Conservation (phyloP, 805 yeast genomes). For the Nakazawaea holstii region DNA sequence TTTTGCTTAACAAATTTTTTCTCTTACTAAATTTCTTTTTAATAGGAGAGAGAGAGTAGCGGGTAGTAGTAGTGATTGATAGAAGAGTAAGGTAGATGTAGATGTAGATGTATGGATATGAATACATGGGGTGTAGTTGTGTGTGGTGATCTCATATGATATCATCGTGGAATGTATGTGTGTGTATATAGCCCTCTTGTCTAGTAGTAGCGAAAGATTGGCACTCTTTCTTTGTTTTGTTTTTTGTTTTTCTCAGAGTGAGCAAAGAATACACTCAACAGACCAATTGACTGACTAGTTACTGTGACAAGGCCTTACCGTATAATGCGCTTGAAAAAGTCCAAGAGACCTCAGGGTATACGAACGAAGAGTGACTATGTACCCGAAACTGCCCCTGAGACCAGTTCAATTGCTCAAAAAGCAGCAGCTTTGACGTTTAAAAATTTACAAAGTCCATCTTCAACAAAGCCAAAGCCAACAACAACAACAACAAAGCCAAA, state of each 20-base stretch:
- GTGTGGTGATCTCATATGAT: too few species aligned
- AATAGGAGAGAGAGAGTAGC: background rate
- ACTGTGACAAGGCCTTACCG: too few species aligned
- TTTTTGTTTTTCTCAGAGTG: too few species aligned
- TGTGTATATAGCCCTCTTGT: too few species aligned
- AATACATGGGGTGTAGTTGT: too few species aligned
- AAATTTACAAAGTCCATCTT: slow-evolving; percentile 11
- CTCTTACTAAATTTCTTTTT: background rate
- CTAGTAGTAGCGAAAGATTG: too few species aligned
- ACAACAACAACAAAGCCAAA: slow-evolving; percentile 5
- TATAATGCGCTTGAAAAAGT: slow-evolving; percentile 1
- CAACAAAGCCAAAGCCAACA: slow-evolving; percentile 8
- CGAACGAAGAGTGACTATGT: slow-evolving; percentile 8
- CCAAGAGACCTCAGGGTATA: background rate
- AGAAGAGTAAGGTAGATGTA: background rate
- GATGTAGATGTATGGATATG: too few species aligned
- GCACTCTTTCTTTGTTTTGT: too few species aligned
- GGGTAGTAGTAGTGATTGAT: background rate
- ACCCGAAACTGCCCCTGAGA: background rate
- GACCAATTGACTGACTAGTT: too few species aligned
- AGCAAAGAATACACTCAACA: too few species aligned
- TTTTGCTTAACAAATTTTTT: too few species aligned
- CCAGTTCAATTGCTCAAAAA: slow-evolving; percentile 5
- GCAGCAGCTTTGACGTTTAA: slow-evolving; percentile 22
- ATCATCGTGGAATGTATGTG: too few species aligned